Base-by-base conservation (phyloP, 2,329 filamentous ascomycete species). In the Pseudocercospora cruenta region DNA sequence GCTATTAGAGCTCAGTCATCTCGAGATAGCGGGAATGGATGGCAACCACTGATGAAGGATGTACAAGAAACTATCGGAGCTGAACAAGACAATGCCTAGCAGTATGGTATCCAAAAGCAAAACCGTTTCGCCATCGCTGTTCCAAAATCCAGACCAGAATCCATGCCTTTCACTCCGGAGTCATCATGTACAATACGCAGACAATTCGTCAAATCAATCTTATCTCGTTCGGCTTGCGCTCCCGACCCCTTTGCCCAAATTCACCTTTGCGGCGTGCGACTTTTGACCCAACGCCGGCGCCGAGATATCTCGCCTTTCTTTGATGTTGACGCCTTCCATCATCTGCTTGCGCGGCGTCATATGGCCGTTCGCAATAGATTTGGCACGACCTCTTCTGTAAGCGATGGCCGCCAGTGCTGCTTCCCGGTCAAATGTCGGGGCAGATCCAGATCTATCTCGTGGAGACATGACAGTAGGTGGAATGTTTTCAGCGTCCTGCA, bases 401-500 rank as follows among this genome's bases (percentile, higher is more conserved):
- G 88, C 85, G 70, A 94, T 94, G 76, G 90, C 88, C 63, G 90
- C 90, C 16, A 94, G 84, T 3, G 91, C 91, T 77, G 93, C 85
- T 77, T 93, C 91, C 62, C 91, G 85, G 62, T 84, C 82, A 63
- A 84, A 77, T 8, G 68, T 68, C 4, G 70, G 69, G 22, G 69
- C 71, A 33, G 68, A 66, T 24, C 65, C 65, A 33, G 66, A 58
- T 54, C 67, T 63, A 33, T 67, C 51, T 28, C 63, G 49, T 28
- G 69, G 68, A 22, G 67, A 71, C 26, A 64, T 66, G 5, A 63
- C 59, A 4, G 66, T 62, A 6, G 68, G 67, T 7, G 70, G 67
- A 26, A 70, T 67, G 62, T 70, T 71, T 54, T 74, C 71, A 28
- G 66, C 67, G 54, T 75, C 67, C 59, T 66, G 62, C 16, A 55